Percentiles rank a stretch among this genome's conserved stretches.
Conservation (phyloP, 352 stramenopile species). For the Nothophytophthora sp. region DNA sequence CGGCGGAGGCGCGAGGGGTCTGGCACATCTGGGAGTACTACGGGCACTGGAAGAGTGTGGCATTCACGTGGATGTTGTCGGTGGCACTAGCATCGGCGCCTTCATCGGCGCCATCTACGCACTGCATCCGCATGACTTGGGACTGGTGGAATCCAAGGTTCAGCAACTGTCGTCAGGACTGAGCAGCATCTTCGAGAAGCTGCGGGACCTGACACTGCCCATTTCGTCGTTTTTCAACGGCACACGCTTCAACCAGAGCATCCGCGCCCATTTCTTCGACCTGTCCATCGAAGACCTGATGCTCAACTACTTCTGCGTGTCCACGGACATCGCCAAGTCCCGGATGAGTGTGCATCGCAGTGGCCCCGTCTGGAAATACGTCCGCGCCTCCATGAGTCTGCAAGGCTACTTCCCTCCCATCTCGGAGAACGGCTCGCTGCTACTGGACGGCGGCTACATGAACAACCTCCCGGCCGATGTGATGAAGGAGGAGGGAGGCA, state of each 20-base stretch:
- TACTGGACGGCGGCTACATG: constrained; percentile 93
- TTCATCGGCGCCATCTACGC: constrained; percentile 87
- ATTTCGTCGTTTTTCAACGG: constrained; percentile 92
- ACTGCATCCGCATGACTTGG: constrained; percentile 70
- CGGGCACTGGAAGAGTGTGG: constrained; percentile 91
- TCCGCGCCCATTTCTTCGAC: constrained; percentile 74
- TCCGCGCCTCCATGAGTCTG: constrained; percentile 92
- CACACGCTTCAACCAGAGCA: constrained; percentile 76
- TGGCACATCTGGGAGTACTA: constrained; percentile 95
- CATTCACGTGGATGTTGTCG: constrained; percentile 94
- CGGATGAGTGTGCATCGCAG: constrained; percentile 87
- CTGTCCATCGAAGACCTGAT: constrained; percentile 89
- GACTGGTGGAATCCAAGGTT: constrained; percentile 59
- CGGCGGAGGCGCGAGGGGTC: constrained; percentile 91
- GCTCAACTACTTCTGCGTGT: constrained; percentile 93
- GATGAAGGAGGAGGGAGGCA: constrained; percentile 88
- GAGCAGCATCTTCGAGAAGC: constrained; percentile 73
- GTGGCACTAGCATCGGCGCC: constrained; percentile 90
- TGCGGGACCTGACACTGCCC: constrained; percentile 86
- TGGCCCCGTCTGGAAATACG: constrained; percentile 89
- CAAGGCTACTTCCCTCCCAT: constrained; percentile 92
- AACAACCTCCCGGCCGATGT: constrained; percentile 94
- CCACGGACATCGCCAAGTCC: constrained; percentile 91
- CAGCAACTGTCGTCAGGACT: constrained; percentile 57
- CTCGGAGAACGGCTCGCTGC: constrained; percentile 83